Base-by-base conservation (phyloP, 1,284 basidiomycete species). In the Cerioporus squamosus region DNA sequence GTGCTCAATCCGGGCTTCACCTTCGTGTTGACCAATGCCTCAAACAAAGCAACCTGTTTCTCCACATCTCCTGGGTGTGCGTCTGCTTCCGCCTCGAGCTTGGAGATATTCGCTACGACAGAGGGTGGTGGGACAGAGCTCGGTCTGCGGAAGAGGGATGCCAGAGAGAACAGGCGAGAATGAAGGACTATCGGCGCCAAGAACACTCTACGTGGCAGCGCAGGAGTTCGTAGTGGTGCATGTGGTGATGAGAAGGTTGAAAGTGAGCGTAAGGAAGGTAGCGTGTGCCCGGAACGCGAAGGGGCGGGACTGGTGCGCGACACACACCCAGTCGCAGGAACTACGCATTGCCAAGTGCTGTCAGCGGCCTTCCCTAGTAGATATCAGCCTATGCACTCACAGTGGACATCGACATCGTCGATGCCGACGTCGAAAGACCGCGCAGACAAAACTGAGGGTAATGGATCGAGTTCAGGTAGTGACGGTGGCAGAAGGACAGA, bases 51-150 rank as follows among this genome's bases (percentile, higher is more conserved):
- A 53, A 92, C 72, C 67, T 94, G 91, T 65, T 86, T 88, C 23
- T 76, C 65, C 24, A 87, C 73, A 74, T 93, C 85, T 64, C 86
- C 77, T 0, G 88, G 87, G 62, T 86, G 76, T 4, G 86, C 81
- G 62, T 93, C 89, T 14, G 88, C 91, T 46, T 87, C 87, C 2
- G 86, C 87, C 66, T 94, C 91, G 44, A 92, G 79, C 10, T 82
- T 77, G 17, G 86, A 82, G 23, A 93, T 87, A 49, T 84, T 79
- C 2, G 87, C 87, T 15, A 91, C 84, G 26, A 86, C 79, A 36
- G 81, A 77, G 1, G 90, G 88, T 2, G 87, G 80, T 2, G 89
- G 89, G 1, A 80, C 73, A 17, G 80, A 68, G 24, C 74, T 68
- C n/a, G 79, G 69, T 54, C 78, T 80, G 39, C 75, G 74, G 63